phyloP scores from a whole-genome alignment of 1,284 basidiomycete species.

The Salmacisia buchloeana region DNA sequence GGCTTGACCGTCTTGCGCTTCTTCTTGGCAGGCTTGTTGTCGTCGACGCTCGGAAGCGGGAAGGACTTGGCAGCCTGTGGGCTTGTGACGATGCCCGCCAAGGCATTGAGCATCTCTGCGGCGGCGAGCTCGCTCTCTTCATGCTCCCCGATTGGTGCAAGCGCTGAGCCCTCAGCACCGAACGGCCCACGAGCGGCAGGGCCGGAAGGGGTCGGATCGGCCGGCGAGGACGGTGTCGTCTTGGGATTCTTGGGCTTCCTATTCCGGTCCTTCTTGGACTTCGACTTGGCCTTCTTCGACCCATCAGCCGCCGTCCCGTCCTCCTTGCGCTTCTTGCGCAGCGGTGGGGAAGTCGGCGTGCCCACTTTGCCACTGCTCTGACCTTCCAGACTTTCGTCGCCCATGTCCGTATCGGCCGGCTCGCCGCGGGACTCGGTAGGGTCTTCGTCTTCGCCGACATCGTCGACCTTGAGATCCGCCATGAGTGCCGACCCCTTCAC shows the following conservation, averaged over 20 bases:
- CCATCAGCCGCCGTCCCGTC: constrained; percentile 11
- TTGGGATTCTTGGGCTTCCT: constrained; percentile 17
- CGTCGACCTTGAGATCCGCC: constrained; percentile 46
- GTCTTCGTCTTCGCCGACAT: constrained; percentile 44
- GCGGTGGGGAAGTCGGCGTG: background rate
- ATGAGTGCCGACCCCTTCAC: constrained; percentile 50
- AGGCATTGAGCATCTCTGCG: constrained; percentile 51
- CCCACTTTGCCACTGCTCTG: background rate
- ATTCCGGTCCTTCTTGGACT: constrained; percentile 23
- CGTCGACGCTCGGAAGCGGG: background rate
- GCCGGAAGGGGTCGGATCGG: background rate
- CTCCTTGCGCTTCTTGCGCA: constrained; percentile 7
- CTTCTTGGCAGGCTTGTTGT: background rate
- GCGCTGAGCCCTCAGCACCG: constrained; percentile 10
- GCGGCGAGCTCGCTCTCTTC: constrained; percentile 51
- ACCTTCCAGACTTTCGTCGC: background rate
- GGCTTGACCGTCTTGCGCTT: background rate
- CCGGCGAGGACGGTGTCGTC: background rate
- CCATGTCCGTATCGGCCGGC: constrained; percentile 14
- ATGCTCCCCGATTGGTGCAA: constrained; percentile 4
- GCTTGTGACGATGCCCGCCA: constrained; percentile 30
- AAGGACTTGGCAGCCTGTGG: background rate
- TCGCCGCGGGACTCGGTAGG: constrained; percentile 22
- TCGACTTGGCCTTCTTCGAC: constrained; percentile 11
- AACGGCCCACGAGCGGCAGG: background rate